Percentiles rank a stretch among this genome's conserved stretches.
Evolutionary conservation across 805 yeast genomes (phyloP).

Genomic region (Ogataea neopini): DNA sequence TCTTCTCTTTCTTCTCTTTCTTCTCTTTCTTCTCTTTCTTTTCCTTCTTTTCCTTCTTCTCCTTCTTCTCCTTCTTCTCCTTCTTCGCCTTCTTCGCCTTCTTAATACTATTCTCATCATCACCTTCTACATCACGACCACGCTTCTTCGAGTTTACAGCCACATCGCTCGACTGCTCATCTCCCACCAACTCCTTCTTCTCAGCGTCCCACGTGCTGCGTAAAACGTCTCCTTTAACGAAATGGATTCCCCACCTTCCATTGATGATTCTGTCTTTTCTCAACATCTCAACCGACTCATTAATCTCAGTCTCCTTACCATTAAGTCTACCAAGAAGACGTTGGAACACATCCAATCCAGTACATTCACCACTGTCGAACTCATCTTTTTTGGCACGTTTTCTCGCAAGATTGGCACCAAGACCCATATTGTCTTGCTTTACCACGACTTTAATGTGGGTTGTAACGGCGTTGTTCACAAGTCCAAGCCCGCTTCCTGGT

Average conservation of each 20-base stretch:
- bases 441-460: slow-evolving; percentile 80
- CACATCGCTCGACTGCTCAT: slow-evolving; percentile 27
- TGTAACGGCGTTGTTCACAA: slow-evolving; percentile 63
- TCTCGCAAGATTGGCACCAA: slow-evolving; percentile 76
- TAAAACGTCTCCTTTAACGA: slow-evolving; percentile 81
- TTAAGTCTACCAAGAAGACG: slow-evolving; percentile 84
- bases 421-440: slow-evolving; percentile 81
- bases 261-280: slow-evolving; percentile 69
- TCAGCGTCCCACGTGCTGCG: slow-evolving; percentile 81
- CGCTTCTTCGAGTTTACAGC: slow-evolving; percentile 18
- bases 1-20: slow-evolving; percentile 28
- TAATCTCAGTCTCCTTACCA: slow-evolving; percentile 73
- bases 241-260: slow-evolving; percentile 86
- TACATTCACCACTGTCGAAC: slow-evolving; percentile 78
- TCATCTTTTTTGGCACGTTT: slow-evolving; percentile 56
- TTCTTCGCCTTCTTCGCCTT: slow-evolving; percentile 28
- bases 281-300: slow-evolving; percentile 65
- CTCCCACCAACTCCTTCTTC: slow-evolving; percentile 35
- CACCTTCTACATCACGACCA: slow-evolving; percentile 21
- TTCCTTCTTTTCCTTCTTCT: slow-evolving; percentile 26
- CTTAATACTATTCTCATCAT: slow-evolving; percentile 35
- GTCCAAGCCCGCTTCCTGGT: slow-evolving; percentile 88
- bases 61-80: slow-evolving; percentile 29
- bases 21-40: slow-evolving; percentile 34
- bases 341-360: slow-evolving; percentile 92